Conservation (phyloP, 108 stramenopile genomes). For the Cylindrotheca fusiformis region DNA sequence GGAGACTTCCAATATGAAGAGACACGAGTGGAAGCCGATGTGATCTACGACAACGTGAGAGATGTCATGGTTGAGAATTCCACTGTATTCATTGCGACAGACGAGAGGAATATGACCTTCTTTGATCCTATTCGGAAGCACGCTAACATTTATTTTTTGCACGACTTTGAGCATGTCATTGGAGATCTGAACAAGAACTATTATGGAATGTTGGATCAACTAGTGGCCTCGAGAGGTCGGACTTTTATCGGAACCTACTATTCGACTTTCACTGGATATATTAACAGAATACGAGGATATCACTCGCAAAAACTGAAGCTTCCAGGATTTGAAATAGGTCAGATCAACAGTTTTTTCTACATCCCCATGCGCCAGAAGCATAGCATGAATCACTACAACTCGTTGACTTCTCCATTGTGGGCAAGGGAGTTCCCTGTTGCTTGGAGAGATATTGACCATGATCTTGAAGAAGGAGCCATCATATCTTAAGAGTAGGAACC, state of each 20-base stretch:
- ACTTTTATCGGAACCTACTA: constrained; percentile 65
- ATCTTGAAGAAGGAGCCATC: constrained; percentile 65
- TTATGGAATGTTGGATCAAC: constrained; percentile 80
- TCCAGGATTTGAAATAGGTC: constrained; percentile 51
- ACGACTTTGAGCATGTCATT: constrained; percentile 20
- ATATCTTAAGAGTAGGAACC: background rate
- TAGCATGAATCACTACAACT: constrained; percentile 49
- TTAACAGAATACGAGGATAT: constrained; percentile 76
- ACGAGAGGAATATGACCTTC: constrained; percentile 43
- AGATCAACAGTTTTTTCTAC: constrained; percentile 61
- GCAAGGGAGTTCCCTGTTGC: constrained; percentile 32
- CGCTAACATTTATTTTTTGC: constrained; percentile 54
- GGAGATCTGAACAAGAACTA: constrained; percentile 30
- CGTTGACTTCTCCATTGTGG: constrained; percentile 25
- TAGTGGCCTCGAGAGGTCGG: constrained; percentile 62
- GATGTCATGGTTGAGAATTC: constrained; percentile 8
- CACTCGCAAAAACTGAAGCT: constrained; percentile 58
- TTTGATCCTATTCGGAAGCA: constrained; percentile 36
- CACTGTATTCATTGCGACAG: constrained; percentile 56
- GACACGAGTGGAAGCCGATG: constrained; percentile 22
- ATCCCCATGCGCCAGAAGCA: constrained; percentile 37
- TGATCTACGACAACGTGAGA: constrained; percentile 26
- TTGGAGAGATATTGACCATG: constrained; percentile 87
- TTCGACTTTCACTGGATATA: constrained; percentile 75
- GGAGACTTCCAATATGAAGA: constrained; percentile 66